Percentiles rank a stretch among this genome's conserved stretches.
phyloP scores from a whole-genome alignment of 805 yeast species.

The Cyberlindnera xylosilytica region DNA sequence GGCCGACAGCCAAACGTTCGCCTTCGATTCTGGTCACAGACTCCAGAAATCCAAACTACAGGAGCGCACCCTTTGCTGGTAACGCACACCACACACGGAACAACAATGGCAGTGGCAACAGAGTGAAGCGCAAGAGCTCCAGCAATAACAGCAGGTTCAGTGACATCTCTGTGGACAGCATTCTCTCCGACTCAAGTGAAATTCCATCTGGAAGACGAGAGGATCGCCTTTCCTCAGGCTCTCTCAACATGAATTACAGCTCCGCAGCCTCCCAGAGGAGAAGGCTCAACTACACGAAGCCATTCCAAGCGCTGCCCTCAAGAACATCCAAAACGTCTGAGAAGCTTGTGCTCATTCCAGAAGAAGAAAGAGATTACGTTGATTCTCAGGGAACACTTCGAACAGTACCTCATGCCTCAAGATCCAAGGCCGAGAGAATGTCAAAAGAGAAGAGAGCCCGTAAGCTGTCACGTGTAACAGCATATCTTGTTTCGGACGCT shows the following conservation, averaged over 20 bases:
- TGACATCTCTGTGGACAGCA: constrained; percentile 76
- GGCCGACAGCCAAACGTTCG: constrained; percentile 75
- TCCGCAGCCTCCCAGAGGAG: constrained; percentile 11
- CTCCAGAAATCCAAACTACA: constrained; percentile 56
- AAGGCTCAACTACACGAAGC: constrained; percentile 37
- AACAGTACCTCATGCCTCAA: constrained; percentile 4
- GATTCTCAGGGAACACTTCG: constrained; percentile 6
- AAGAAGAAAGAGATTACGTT: constrained; percentile 28
- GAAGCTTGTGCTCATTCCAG: constrained; percentile 81
- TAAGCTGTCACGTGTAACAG: constrained; percentile 81
- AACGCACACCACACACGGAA: constrained; percentile 31
- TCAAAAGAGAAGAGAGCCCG: constrained; percentile 44
- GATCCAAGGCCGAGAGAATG: constrained; percentile 49
- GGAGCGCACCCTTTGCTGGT: constrained; percentile 79
- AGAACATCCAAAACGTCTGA: constrained; percentile 86
- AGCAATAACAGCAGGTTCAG: constrained; percentile 45
- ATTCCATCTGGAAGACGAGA: constrained; percentile 71
- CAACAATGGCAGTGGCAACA: constrained; percentile 6
- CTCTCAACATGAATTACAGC: constrained; percentile 18
- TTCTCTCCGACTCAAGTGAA: constrained; percentile 75
- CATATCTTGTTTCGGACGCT: constrained; percentile 85
- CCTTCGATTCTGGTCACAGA: constrained; percentile 95
- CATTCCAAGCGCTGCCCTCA: constrained; percentile 55
- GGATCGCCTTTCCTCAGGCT: constrained; percentile 39
- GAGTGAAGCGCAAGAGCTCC: constrained; percentile 23